Base-by-base conservation (phyloP, 1,284 basidiomycete genomes). In the Ceratobasidium sp. region DNA sequence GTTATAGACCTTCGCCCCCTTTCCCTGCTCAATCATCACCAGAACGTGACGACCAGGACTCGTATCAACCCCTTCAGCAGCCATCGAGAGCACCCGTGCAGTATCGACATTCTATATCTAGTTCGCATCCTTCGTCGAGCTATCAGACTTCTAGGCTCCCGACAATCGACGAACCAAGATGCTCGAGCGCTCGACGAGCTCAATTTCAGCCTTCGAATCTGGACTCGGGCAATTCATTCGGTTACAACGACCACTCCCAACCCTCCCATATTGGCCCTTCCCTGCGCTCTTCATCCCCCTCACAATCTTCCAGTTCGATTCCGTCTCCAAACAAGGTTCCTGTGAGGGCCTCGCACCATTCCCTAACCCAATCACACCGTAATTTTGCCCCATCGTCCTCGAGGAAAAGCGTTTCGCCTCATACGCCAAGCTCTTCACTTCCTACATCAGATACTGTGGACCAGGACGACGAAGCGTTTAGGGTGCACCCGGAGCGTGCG, bases 401-500 rank as follows among this genome's bases (percentile, higher is more conserved):
- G 22, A 37, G 68, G n/a, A 71, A 43, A 9, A 62, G 68, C 40
- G 54, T 52, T 44, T 71, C 68, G 22, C 37, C 66, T 34, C 68
- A 37, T 34, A 59, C 68, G 5, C 54, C 70, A 29, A 19, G 56
- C 29, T 46, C 64, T 1, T 62, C 70, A 13, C 57, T 44, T 64
- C 57, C 70, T 32, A 8, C 66, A 2, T 40, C 66, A 2, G 34
- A 51, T 22, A 29, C 17, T n/a, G 56, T 40, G 29, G 70, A 64
- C 5, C n/a, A 29, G n/a, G 68, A 70, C 17, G 70, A 73, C 29
- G 70, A 73, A 40, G 70, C 44, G 9, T 73, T 73, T 59, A 61
- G 57, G 29, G 70, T 73, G 17, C 70, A 73, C 22, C 70, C 70
- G 15, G 70, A 73, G 46, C 70, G 70, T 7, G 70, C 70, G 4